These are phyloP conservation scores for Talaromyces albobiverticillius DNA, from an alignment of 2,329 filamentous ascomycete genomes.

Conservation along the genomic window DNA sequence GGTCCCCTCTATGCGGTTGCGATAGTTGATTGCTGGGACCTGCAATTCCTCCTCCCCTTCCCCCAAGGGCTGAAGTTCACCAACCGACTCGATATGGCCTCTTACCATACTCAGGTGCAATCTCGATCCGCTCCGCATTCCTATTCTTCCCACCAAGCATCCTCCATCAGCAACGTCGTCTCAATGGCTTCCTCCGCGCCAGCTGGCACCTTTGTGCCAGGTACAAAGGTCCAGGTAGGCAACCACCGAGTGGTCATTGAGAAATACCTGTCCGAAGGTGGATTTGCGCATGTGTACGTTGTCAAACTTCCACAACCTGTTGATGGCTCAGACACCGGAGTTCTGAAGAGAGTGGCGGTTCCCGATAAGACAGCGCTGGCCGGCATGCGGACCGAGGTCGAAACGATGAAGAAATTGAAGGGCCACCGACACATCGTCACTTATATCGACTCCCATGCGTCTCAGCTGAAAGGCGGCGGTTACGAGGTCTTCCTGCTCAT, in stretches of 20 bases:
- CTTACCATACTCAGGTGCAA: conserved; percentile 27
- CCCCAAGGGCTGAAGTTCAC: conserved; percentile 26
- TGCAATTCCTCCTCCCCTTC: conserved; percentile 18
- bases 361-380: conserved; percentile 92
- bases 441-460: conserved; percentile 97
- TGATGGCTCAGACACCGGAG: conserved; percentile 75
- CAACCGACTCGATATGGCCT: conserved; percentile 28
- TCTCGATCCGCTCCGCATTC: conserved; percentile 23
- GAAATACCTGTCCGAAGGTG: conserved; percentile 95
- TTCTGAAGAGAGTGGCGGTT: conserved; percentile 92
- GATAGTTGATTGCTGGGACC: conserved; percentile 19
- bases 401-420: conserved; percentile 99
- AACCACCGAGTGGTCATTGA: conserved; percentile 90
- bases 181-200: conserved; percentile 39
- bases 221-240: conserved; percentile 96
- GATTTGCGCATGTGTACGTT: conserved; percentile 97
- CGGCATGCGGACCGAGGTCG: conserved; percentile 96
- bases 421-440: conserved; percentile 94
- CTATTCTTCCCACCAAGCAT: conserved; percentile 24
- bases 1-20: conserved; percentile 22
- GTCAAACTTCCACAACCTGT: conserved; percentile 78
- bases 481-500: conserved; percentile 98
- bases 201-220: conserved; percentile 85
- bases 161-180: conserved; percentile 35
- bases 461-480: conserved; percentile 84